Evolutionary conservation across 768 basidiomycete genomes (phyloP).

Genomic region (Suillus clintonianus): DNA sequence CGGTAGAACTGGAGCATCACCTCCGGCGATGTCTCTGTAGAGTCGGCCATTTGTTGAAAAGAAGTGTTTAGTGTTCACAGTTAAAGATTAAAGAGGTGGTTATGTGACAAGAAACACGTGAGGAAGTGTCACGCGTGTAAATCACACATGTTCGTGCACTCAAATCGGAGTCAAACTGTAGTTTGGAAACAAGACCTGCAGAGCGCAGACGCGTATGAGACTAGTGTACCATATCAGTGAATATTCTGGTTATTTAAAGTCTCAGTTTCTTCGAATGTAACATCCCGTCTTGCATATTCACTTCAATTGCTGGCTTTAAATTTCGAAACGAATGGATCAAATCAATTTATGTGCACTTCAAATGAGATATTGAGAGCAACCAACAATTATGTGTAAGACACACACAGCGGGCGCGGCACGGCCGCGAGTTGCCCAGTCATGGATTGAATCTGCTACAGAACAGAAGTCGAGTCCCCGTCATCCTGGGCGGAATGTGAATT

Average conservation of each 20-base stretch:
- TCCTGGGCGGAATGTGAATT: not conserved
- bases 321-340: not conserved
- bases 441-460: not conserved
- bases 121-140: conserved; percentile 20
- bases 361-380: not conserved
- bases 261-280: not conserved
- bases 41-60: conserved; percentile 11
- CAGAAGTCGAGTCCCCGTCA: not conserved
- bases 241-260: too few species aligned
- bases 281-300: not conserved
- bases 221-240: not conserved
- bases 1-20: conserved; percentile 83
- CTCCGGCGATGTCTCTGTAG: conserved; percentile 47
- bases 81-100: too few species aligned
- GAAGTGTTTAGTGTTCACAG: too few species aligned
- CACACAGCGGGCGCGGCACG: too few species aligned
- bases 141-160: not conserved
- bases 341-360: not conserved
- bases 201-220: not conserved
- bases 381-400: too few species aligned
- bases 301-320: not conserved
- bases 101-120: conserved; percentile 15
- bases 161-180: not conserved
- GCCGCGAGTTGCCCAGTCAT: not conserved
- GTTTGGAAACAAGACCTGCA: not conserved